Conservation (phyloP, 208 protist species). For the Phytomonas sp. region DNA sequence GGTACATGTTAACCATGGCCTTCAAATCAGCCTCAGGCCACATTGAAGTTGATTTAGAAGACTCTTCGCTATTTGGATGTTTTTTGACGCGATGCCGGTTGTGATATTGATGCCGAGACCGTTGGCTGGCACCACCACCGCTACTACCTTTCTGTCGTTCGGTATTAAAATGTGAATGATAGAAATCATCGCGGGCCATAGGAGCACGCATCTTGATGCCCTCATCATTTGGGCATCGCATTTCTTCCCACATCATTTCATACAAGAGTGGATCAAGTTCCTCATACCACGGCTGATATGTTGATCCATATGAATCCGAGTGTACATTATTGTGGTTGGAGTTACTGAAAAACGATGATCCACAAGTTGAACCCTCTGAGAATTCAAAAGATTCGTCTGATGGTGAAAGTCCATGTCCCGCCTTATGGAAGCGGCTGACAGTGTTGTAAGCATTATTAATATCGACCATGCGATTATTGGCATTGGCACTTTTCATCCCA, state of each 20-base stretch:
- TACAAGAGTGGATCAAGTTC: slow-evolving; percentile 81
- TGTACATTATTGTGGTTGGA: not conserved
- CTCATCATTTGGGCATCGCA: slow-evolving; percentile 63
- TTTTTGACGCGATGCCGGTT: slow-evolving; percentile 5
- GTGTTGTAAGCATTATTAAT: slow-evolving; percentile 83
- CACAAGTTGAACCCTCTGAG: not conserved
- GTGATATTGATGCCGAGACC: slow-evolving; percentile 4
- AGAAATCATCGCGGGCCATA: not conserved
- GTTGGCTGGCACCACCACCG: slow-evolving; percentile 8
- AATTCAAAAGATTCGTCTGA: not conserved
- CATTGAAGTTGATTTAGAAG: slow-evolving; percentile 32
- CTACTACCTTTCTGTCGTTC: slow-evolving; percentile 9
- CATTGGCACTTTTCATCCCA: slow-evolving; percentile 7
- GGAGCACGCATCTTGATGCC: slow-evolving; percentile 13
- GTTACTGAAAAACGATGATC: slow-evolving; percentile 2
- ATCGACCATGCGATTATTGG: slow-evolving; percentile 59
- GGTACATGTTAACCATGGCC: slow-evolving; percentile 86
- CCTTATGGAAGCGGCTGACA: slow-evolving; percentile 60
- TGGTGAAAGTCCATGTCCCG: slow-evolving; percentile 28
- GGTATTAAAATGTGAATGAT: not conserved
- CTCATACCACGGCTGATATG: slow-evolving; percentile 79
- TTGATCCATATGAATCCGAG: slow-evolving; percentile 2
- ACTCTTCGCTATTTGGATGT: slow-evolving; percentile 9
- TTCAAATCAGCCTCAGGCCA: slow-evolving; percentile 66
- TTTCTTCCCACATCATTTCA: slow-evolving; percentile 89